phyloP scores from a whole-genome alignment of 768 basidiomycete species.

The Paxillus involutus region DNA sequence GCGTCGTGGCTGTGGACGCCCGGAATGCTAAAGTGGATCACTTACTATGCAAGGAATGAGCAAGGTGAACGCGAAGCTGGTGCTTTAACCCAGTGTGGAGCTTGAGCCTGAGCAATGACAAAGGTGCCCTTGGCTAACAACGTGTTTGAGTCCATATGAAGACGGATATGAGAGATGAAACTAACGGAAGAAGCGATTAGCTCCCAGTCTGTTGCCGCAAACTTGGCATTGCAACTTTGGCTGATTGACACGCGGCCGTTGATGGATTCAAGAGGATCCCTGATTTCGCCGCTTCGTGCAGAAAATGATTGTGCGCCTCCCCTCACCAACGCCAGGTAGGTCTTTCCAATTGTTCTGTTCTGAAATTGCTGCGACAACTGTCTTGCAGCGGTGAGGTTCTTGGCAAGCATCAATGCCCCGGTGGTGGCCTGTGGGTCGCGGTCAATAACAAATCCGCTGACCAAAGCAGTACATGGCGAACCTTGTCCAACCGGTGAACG shows the following conservation, averaged over 20 bases:
- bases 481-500: slow-evolving; percentile 71
- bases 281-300: slow-evolving; percentile 41
- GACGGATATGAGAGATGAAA: slow-evolving; percentile 12
- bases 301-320: slow-evolving; percentile 49
- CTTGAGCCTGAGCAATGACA: slow-evolving; percentile 56
- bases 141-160: slow-evolving; percentile 26
- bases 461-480: slow-evolving; percentile 16
- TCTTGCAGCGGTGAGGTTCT: slow-evolving; percentile 40
- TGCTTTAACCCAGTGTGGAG: slow-evolving; percentile 68
- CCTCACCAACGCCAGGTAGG: slow-evolving; percentile 64
- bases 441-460: neutral
- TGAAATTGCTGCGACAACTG: slow-evolving; percentile 58
- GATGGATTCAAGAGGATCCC: slow-evolving; percentile 38
- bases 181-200: slow-evolving; percentile 58
- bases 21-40: slow-evolving; percentile 1
- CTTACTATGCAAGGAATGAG: slow-evolving; percentile 49
- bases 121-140: slow-evolving; percentile 39
- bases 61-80: slow-evolving; percentile 66
- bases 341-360: slow-evolving; percentile 47
- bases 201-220: slow-evolving; percentile 52
- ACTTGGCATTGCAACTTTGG: slow-evolving; percentile 29
- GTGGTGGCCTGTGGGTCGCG: slow-evolving; percentile 51
- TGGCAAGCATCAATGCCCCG: slow-evolving; percentile 58
- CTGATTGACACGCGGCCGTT: slow-evolving; percentile 43
- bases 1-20: neutral